A percentile compares a stretch with the other conserved stretches of the same genome.
Conservation (phyloP, 2,329 filamentous ascomycete species). For the Gnomoniopsis smithogilvyi region DNA sequence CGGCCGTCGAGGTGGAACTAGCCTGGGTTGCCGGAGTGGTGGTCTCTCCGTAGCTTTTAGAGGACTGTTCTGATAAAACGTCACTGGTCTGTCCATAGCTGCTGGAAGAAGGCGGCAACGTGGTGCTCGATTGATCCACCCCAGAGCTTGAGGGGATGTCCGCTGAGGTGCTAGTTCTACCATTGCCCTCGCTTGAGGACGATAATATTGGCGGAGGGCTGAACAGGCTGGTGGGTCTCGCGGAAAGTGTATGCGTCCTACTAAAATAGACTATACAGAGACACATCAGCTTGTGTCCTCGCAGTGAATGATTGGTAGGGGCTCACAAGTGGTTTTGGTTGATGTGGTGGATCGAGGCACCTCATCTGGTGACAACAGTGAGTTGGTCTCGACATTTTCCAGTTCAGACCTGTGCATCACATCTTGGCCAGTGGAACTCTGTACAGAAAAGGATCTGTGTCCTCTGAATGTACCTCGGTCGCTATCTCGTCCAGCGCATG, state of each 20-base stretch:
- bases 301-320: background rate
- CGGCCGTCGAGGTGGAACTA: background rate
- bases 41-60: background rate
- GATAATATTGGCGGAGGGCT: background rate
- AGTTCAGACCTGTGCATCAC: too few species aligned
- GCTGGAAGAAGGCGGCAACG: background rate
- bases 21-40: background rate
- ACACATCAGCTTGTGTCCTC: background rate
- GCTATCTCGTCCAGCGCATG: background rate
- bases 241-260: background rate
- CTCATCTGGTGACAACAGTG: background rate
- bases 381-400: background rate
- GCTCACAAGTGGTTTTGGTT: background rate
- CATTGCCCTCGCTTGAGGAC: background rate
- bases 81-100: slow-evolving; percentile 1
- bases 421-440: background rate
- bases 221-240: background rate
- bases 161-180: background rate
- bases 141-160: background rate
- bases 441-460: background rate
- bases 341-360: background rate
- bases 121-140: background rate
- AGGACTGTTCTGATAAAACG: background rate
- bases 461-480: background rate
- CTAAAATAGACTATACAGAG: background rate